Evolutionary conservation across 2,329 filamentous ascomycete species (phyloP).

Genomic region (Thermoascus crustaceus): DNA sequence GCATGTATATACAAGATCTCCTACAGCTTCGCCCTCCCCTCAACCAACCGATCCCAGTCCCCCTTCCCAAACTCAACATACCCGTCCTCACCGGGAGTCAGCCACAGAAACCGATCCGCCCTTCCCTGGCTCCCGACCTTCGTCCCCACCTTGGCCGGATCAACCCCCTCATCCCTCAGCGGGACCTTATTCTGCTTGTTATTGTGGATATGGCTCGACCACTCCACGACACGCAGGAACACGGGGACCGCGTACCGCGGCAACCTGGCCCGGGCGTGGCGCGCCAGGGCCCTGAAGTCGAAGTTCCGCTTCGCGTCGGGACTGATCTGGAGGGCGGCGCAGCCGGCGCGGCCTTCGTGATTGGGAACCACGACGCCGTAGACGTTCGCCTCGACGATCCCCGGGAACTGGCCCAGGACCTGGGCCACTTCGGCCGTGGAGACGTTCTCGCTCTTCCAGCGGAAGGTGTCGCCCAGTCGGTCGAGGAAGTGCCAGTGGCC

Average conservation of each 20-base stretch:
- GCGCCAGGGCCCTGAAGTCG: slow-evolving; percentile 53
- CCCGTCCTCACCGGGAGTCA: slow-evolving; percentile 38
- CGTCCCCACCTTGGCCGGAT: slow-evolving; percentile 42
- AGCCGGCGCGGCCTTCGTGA: slow-evolving; percentile 62
- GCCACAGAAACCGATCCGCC: slow-evolving; percentile 44
- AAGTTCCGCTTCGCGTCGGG: slow-evolving; percentile 43
- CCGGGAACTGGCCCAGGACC: slow-evolving; percentile 51
- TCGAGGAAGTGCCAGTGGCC: slow-evolving; percentile 65
- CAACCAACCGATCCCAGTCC: slow-evolving; percentile 50
- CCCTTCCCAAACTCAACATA: slow-evolving; percentile 52
- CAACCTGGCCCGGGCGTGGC: slow-evolving; percentile 51
- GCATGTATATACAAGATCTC: background rate
- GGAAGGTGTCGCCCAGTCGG: slow-evolving; percentile 51
- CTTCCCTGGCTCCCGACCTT: slow-evolving; percentile 38
- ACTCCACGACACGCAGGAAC: slow-evolving; percentile 57
- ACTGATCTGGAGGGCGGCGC: slow-evolving; percentile 50
- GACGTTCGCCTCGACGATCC: slow-evolving; percentile 59
- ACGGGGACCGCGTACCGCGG: slow-evolving; percentile 69
- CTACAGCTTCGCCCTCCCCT: slow-evolving; percentile 40
- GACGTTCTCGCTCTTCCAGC: slow-evolving; percentile 53
- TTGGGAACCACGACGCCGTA: slow-evolving; percentile 59
- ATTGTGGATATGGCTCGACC: slow-evolving; percentile 46
- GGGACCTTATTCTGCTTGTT: slow-evolving; percentile 75
- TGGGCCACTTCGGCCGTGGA: slow-evolving; percentile 60
- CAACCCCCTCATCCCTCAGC: slow-evolving; percentile 58